Base-by-base conservation (phyloP, 805 yeast species). In the Teunomyces aglyptinius region DNA sequence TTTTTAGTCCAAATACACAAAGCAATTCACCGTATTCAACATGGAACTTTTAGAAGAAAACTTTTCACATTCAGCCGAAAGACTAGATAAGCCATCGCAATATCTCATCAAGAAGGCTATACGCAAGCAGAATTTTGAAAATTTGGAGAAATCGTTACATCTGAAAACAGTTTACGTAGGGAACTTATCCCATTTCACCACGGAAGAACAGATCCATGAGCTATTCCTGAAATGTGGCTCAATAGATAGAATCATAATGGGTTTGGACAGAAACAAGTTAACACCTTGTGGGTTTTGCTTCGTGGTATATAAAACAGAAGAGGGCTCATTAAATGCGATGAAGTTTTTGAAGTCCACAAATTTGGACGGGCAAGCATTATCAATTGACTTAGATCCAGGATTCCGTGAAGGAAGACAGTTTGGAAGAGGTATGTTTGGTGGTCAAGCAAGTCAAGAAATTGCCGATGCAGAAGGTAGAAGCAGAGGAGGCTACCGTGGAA, bases 221-320 rank as follows among this genome's bases (percentile, higher is more conserved):
- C 68, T 94, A 43, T 89, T 94, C 60, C 78, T 86, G 50, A 85
- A 86, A 63, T 83, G 88, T 59, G 98, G 97, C 1, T 73, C 80
- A 12, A 83, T 92, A 33, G 81, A 81, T 53, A 76, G 85, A 58
- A 87, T 91, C 35, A 83, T 92, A 43, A 94, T 94, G 98, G 99
- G 99, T 0, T 77, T 94, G 31, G 97, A 94, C 64, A 77, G 97
- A 53, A 84, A 85, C 62, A 86, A 87, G 54, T 82, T 85, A 58
- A 91, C 97, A 1, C 99, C 99, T 1, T 91, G 98, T 62, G 98
- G 99, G 13, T 92, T 94, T 65, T 91, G 97, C 62, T 94, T 94
- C 62, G 90, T 94, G 33, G 85, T 89, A 39, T 94, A 84, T 63
- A 78, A 77, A 45, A 64, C 71, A 24, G 83, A 83, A 38, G 75